These are phyloP conservation scores for Amorphotheca resinae DNA, from an alignment of 495 filamentous ascomycete genomes.

Conservation along the genomic window DNA sequence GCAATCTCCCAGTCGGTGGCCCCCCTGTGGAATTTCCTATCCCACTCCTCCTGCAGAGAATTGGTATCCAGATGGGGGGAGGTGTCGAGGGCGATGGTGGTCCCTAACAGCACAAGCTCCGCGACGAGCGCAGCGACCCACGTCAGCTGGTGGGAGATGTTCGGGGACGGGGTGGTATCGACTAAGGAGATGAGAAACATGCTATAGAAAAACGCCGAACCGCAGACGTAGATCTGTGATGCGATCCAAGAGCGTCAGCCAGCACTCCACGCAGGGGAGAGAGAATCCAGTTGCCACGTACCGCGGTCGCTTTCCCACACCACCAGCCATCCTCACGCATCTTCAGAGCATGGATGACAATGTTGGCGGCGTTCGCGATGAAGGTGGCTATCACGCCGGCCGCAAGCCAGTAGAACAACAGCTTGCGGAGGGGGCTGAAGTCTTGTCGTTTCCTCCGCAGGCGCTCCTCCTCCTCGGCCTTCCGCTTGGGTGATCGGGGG, in stretches of 20 bases:
- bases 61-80: slow-evolving; percentile 43
- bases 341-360: slow-evolving; percentile 63
- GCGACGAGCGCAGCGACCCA: slow-evolving; percentile 57
- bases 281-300: slow-evolving; percentile 36
- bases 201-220: slow-evolving; percentile 45
- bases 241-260: slow-evolving; percentile 5
- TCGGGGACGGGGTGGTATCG: slow-evolving; percentile 66
- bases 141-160: slow-evolving; percentile 54
- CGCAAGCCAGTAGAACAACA: slow-evolving; percentile 64
- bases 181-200: slow-evolving; percentile 64
- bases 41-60: slow-evolving; percentile 23
- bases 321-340: slow-evolving; percentile 65
- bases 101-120: slow-evolving; percentile 55
- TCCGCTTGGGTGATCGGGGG: slow-evolving; percentile 42
- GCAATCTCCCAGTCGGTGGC: slow-evolving; percentile 47
- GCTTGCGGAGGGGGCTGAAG: slow-evolving; percentile 26
- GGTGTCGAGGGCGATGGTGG: slow-evolving; percentile 49
- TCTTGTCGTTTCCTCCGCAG: slow-evolving; percentile 21
- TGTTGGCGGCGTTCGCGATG: slow-evolving; percentile 57
- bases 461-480: slow-evolving; percentile 31
- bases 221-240: slow-evolving; percentile 64
- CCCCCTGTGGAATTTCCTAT: slow-evolving; percentile 28
- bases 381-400: slow-evolving; percentile 56
- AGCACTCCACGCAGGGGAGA: neutral
- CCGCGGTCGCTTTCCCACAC: slow-evolving; percentile 75